A percentile compares a stretch with the other conserved stretches of the same genome.
Conservation (phyloP, 805 yeast genomes). For the Yarrowia bubula region DNA sequence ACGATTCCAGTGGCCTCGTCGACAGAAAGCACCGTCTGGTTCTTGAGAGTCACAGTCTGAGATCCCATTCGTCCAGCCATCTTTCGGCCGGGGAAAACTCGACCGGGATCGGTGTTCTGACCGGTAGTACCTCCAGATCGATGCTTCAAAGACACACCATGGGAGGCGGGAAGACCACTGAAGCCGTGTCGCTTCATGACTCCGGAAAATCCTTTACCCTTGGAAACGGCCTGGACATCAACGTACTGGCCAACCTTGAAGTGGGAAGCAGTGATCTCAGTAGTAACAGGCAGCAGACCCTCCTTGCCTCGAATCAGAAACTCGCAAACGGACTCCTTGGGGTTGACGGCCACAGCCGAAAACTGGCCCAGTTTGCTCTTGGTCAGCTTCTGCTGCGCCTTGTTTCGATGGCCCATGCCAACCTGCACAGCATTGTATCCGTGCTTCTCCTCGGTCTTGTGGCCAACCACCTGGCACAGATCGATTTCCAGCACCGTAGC, state of each 20-base stretch:
- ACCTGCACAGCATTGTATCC: slow-evolving; percentile 80
- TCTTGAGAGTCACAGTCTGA: slow-evolving; percentile 67
- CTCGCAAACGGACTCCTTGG: slow-evolving; percentile 72
- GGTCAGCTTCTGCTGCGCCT: slow-evolving; percentile 58
- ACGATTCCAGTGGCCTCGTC: slow-evolving; percentile 80
- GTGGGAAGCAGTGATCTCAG: slow-evolving; percentile 76
- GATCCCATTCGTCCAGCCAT: slow-evolving; percentile 99
- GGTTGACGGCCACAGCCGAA: slow-evolving; percentile 75
- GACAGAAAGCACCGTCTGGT: slow-evolving; percentile 70
- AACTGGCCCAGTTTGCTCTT: slow-evolving; percentile 72
- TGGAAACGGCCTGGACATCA: slow-evolving; percentile 73
- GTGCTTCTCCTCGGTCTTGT: slow-evolving; percentile 65
- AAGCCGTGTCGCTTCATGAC: slow-evolving; percentile 95
- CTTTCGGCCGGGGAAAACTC: slow-evolving; percentile 93
- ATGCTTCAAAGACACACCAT: slow-evolving; percentile 91
- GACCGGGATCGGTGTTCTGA: slow-evolving; percentile 92
- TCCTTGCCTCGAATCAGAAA: slow-evolving; percentile 68
- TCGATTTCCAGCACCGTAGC: slow-evolving; percentile 88
- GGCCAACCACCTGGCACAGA: slow-evolving; percentile 78
- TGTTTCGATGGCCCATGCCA: slow-evolving; percentile 71
- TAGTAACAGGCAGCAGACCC: slow-evolving; percentile 74
- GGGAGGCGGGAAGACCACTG: slow-evolving; percentile 85
- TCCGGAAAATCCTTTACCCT: slow-evolving; percentile 97
- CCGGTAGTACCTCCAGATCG: slow-evolving; percentile 98
- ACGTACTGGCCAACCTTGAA: slow-evolving; percentile 80